A percentile compares a stretch with the other conserved stretches of the same genome.
phyloP scores from a whole-genome alignment of 179 eudicot species.

The Spergularia azorica region DNA sequence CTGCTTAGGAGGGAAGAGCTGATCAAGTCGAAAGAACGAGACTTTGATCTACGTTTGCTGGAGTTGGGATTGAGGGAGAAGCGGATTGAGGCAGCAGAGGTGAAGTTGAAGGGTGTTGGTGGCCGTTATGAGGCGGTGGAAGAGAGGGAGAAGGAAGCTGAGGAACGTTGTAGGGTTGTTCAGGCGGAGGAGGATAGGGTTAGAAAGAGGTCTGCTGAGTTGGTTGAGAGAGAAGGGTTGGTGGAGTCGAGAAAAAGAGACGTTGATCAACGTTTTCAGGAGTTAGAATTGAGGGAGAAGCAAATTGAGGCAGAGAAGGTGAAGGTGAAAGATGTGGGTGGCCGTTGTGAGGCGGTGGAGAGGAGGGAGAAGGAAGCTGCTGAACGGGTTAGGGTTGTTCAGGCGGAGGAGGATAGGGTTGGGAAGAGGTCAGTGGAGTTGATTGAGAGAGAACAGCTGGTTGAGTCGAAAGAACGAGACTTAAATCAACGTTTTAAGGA shows the following conservation, averaged over 20 bases:
- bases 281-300: conserved; percentile 10
- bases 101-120: too few species aligned
- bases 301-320: too few species aligned
- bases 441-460: neutral
- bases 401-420: neutral
- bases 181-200: neutral
- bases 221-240: neutral
- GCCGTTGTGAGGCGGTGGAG: too few species aligned
- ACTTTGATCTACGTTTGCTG: neutral
- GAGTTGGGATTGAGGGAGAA: conserved; percentile 8
- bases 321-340: too few species aligned
- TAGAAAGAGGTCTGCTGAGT: neutral
- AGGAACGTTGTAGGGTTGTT: neutral
- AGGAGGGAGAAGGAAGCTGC: neutral
- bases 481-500: neutral
- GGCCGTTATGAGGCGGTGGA: too few species aligned
- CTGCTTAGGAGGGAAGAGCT: neutral
- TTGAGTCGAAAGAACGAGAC: neutral
- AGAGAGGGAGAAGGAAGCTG: neutral
- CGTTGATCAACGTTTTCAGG: neutral
- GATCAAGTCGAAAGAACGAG: neutral
- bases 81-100: neutral
- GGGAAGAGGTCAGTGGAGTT: neutral
- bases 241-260: neutral
- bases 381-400: neutral